A percentile compares a stretch with the other conserved stretches of the same genome.
Conservation (phyloP, 2,329 filamentous ascomycete genomes). For the Colletotrichum truncatum region DNA sequence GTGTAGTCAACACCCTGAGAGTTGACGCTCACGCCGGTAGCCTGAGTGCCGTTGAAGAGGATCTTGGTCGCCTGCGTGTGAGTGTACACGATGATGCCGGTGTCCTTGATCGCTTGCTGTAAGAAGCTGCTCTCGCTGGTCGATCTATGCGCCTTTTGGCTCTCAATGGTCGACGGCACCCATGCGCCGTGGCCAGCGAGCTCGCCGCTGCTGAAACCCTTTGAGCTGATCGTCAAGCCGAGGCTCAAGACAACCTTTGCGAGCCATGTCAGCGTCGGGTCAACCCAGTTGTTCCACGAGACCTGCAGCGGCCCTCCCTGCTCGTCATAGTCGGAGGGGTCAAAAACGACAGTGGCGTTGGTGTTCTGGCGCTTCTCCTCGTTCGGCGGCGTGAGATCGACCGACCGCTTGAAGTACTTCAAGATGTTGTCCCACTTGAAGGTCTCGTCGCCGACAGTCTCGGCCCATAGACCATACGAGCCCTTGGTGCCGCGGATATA, state of each 20-base stretch:
- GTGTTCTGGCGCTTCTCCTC: constrained; percentile 27
- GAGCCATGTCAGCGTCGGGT: constrained; percentile 35
- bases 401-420: constrained; percentile 42
- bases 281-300: constrained; percentile 36
- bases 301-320: constrained; percentile 37
- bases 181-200: constrained; percentile 45
- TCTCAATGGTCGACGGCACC: constrained; percentile 39
- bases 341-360: constrained; percentile 37
- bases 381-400: constrained; percentile 41
- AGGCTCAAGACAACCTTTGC: constrained; percentile 46
- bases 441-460: constrained; percentile 39
- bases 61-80: constrained; percentile 54
- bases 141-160: constrained; percentile 37
- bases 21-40: constrained; percentile 48
- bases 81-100: constrained; percentile 49
- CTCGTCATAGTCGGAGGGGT: constrained; percentile 36
- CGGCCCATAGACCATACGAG: constrained; percentile 41
- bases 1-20: constrained; percentile 30
- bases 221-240: constrained; percentile 42
- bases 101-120: constrained; percentile 33
- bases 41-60: constrained; percentile 52
- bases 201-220: constrained; percentile 51
- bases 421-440: constrained; percentile 40
- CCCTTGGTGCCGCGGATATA: constrained; percentile 37
- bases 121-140: constrained; percentile 49